Conservation (phyloP, 441 rosid genomes). For the Omphalea diandra region DNA sequence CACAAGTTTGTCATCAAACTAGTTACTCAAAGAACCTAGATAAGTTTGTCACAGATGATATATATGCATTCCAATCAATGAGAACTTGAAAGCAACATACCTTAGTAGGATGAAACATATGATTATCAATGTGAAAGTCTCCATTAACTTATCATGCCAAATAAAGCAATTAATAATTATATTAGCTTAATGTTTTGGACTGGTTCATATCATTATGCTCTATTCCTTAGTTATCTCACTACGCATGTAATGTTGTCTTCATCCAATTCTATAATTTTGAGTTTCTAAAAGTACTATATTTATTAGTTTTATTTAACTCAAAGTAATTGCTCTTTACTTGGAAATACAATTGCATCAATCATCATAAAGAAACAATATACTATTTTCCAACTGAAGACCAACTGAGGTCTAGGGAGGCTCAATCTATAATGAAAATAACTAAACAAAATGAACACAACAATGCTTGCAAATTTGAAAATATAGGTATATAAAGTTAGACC, state of each 20-base stretch:
- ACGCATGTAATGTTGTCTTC: too few species aligned
- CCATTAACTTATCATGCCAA: too few species aligned
- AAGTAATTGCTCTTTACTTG: background rate
- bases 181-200: too few species aligned
- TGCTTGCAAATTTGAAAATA: slow-evolving; percentile 2
- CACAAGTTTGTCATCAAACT: slow-evolving; percentile 22
- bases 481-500: slow-evolving; percentile 37
- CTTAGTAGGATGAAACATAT: slow-evolving; percentile 90
- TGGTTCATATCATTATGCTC: too few species aligned
- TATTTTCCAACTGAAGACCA: background rate
- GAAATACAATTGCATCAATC: background rate
- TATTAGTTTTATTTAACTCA: background rate
- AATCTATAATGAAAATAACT: background rate
- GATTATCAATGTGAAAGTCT: slow-evolving; percentile 90
- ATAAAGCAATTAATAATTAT: too few species aligned
- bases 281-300: background rate
- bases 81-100: slow-evolving; percentile 34
- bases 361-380: background rate
- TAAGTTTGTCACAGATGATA: slow-evolving; percentile 4
- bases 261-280: background rate
- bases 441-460: background rate
- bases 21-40: background rate
- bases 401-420: slow-evolving; percentile 14
- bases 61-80: background rate
- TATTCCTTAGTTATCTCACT: too few species aligned